Conservation (phyloP, 2,329 filamentous ascomycete species). For the Pseudopyrenochaeta lycopersici region DNA sequence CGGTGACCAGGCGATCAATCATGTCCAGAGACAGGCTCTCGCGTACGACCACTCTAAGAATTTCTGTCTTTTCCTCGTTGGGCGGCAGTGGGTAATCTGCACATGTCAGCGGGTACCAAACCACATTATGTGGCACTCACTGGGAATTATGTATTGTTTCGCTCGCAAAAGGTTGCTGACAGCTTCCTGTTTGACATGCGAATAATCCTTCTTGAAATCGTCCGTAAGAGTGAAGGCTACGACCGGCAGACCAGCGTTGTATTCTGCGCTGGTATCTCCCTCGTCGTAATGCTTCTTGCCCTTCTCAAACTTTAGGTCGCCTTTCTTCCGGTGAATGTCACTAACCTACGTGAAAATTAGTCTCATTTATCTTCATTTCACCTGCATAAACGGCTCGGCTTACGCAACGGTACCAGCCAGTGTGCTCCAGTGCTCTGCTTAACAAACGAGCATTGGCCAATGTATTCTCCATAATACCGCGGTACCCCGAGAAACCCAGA, state of each 20-base stretch:
- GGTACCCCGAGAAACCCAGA: conserved; percentile 72
- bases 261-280: conserved; percentile 64
- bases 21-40: conserved; percentile 75
- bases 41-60: conserved; percentile 72
- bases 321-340: conserved; percentile 70
- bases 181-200: conserved; percentile 70
- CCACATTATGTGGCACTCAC: conserved; percentile 45
- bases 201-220: conserved; percentile 65
- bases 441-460: conserved; percentile 71
- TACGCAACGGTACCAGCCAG: conserved; percentile 41
- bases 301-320: conserved; percentile 53
- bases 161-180: conserved; percentile 70
- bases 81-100: conserved; percentile 72
- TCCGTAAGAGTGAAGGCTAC: conserved; percentile 73
- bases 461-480: conserved; percentile 69
- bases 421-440: conserved; percentile 70
- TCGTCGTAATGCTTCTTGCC: conserved; percentile 55
- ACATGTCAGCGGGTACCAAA: conserved; percentile 17
- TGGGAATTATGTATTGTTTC: conserved; percentile 76
- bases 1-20: conserved; percentile 68
- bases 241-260: conserved; percentile 72
- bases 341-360: conserved; percentile 53
- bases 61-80: conserved; percentile 68
- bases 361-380: not conserved
- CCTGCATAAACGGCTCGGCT: not conserved